Evolutionary conservation across 2,329 filamentous ascomycete genomes (phyloP).

Genomic region (Passalora sequoiae): DNA sequence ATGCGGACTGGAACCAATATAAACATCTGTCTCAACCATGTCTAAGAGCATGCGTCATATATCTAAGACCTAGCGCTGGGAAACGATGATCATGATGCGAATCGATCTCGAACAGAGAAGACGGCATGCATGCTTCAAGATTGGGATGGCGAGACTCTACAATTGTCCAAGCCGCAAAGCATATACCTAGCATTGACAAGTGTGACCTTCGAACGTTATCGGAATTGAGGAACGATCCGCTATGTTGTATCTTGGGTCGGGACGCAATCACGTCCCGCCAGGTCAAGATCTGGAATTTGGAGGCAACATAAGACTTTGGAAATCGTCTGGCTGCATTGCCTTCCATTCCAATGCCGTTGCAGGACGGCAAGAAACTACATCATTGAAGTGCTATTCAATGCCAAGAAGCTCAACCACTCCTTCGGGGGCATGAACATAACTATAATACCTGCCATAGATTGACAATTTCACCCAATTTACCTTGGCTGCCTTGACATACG

Average conservation of each 20-base stretch:
- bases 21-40: too few species aligned
- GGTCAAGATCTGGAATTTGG: background rate
- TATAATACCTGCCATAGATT: background rate
- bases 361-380: background rate
- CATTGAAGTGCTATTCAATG: background rate
- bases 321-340: background rate
- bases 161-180: background rate
- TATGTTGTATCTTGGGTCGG: background rate
- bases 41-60: too few species aligned
- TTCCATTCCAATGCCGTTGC: background rate
- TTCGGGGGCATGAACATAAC: background rate
- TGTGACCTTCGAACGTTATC: background rate
- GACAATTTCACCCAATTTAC: background rate
- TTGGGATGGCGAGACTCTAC: background rate
- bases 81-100: too few species aligned
- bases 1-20: background rate
- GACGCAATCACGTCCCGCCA: background rate
- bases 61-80: too few species aligned
- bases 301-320: background rate
- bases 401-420: background rate
- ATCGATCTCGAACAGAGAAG: too few species aligned
- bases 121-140: too few species aligned
- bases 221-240: background rate
- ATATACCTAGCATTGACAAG: background rate
- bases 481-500: background rate